These are phyloP conservation scores for Priceomyces carsonii DNA, from an alignment of 805 yeast species.

Conservation along the genomic window DNA sequence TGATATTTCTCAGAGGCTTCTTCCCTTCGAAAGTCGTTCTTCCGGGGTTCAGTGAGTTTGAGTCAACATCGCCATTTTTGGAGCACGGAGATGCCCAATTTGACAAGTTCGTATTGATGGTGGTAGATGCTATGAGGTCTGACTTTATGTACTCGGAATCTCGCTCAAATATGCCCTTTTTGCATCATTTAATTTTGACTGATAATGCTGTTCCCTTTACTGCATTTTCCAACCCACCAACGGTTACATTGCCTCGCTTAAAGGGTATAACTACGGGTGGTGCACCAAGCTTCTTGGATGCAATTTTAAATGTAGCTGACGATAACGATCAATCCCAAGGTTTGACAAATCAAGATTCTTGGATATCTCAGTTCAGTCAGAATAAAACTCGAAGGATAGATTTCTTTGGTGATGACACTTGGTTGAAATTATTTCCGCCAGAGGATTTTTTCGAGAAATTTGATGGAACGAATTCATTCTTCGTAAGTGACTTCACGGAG, in stretches of 20 bases:
- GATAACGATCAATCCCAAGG: constrained; percentile 74
- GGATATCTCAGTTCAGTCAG: constrained; percentile 69
- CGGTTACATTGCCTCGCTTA: constrained; percentile 91
- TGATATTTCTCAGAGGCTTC: constrained; percentile 76
- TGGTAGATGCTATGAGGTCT: constrained; percentile 89
- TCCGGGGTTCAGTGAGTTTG: constrained; percentile 52
- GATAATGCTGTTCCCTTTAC: constrained; percentile 87
- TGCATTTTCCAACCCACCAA: constrained; percentile 91
- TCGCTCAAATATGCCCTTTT: constrained; percentile 61
- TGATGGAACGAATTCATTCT: constrained; percentile 93
- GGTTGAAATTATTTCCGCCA: constrained; percentile 86
- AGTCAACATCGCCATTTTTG: constrained; percentile 22
- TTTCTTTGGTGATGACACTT: constrained; percentile 97
- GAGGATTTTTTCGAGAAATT: constrained; percentile 50
- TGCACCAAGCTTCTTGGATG: constrained; percentile 91
- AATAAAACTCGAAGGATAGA: constrained; percentile 51
- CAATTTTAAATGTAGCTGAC: constrained; percentile 90
- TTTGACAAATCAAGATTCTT: constrained; percentile 76
- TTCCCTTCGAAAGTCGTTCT: constrained; percentile 86
- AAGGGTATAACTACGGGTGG: constrained; percentile 95
- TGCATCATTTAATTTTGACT: constrained; percentile 61
- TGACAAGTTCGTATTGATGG: constrained; percentile 72
- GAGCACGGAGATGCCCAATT: constrained; percentile 46
- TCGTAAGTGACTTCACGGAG: constrained; percentile 91
- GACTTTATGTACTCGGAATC: constrained; percentile 74